phyloP scores from a whole-genome alignment of 1,284 basidiomycete species.

The Tremellales sp. region DNA sequence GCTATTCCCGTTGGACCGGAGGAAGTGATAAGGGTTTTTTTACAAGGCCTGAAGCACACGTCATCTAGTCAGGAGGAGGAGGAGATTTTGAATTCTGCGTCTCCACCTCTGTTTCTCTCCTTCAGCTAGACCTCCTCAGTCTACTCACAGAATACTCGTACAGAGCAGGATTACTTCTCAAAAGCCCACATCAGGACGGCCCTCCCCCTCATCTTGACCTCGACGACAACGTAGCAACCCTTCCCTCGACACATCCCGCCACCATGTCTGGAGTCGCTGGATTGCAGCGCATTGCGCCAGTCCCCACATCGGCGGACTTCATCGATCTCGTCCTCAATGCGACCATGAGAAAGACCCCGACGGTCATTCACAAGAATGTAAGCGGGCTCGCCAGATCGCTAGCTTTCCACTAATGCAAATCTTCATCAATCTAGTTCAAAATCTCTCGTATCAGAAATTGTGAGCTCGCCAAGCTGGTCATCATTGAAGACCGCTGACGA shows the following conservation, averaged over 20 bases:
- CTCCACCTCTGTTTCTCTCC: too few species aligned
- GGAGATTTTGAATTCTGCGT: conserved; percentile 1
- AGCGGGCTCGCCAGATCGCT: conserved; percentile 7
- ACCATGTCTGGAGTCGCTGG: conserved; percentile 52
- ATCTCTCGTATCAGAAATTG: conserved; percentile 58
- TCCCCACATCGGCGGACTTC: conserved; percentile 92
- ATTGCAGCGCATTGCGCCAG: conserved; percentile 92
- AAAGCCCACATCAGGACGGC: not conserved
- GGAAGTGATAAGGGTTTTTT: not conserved
- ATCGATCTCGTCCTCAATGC: conserved; percentile 92
- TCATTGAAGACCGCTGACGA: too few species aligned
- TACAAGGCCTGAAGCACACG: not conserved
- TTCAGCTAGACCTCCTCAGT: too few species aligned
- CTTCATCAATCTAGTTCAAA: conserved; percentile 62
- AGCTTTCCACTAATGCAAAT: conserved; percentile 1
- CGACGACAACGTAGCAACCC: not conserved
- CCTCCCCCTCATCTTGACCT: conserved; percentile 1
- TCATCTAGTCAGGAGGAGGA: not conserved
- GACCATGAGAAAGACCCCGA: conserved; percentile 85
- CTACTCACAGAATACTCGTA: not conserved
- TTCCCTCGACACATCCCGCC: conserved; percentile 4
- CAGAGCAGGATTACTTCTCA: not conserved
- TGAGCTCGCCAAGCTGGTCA: conserved; percentile 12
- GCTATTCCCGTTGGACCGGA: not conserved
- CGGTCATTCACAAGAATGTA: conserved; percentile 91